These are phyloP conservation scores for carrot (Daucus carota) DNA, from an alignment of 129 eudicot genomes.

Conservation along the genomic window DNA sequence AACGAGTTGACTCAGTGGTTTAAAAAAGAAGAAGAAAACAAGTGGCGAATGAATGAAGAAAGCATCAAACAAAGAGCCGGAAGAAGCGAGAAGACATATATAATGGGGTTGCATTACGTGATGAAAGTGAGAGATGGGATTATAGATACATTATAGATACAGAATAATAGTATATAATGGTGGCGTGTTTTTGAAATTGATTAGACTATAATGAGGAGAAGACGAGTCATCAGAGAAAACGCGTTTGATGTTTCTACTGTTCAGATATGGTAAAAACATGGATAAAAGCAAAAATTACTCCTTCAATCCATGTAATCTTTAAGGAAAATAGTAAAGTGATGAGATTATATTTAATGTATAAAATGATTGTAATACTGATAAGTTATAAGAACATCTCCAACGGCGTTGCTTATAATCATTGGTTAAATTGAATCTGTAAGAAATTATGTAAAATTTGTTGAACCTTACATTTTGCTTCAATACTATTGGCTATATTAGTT, in stretches of 20 bases:
- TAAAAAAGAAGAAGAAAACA: not conserved
- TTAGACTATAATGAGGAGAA: not conserved
- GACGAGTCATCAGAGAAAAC: not conserved
- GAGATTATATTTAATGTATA: too few relatives aligned
- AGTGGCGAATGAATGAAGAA: not conserved
- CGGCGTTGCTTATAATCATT: too few relatives aligned
- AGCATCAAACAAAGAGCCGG: not conserved
- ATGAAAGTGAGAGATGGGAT: not conserved
- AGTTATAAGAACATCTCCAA: too few relatives aligned
- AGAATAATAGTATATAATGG: not conserved
- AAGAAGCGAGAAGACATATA: not conserved
- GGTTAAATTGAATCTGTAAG: too few relatives aligned
- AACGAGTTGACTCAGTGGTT: conserved; percentile 8
- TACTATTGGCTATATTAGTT: too few relatives aligned
- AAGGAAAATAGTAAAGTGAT: too few relatives aligned
- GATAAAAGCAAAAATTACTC: not conserved
- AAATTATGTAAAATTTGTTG: too few relatives aligned
- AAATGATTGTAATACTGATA: too few relatives aligned
- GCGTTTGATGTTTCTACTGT: not conserved
- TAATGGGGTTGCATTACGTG: not conserved
- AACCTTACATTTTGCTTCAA: too few relatives aligned
- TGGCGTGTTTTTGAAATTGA: conserved; percentile 3
- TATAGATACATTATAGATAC: too few relatives aligned
- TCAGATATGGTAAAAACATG: not conserved
- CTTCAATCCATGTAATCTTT: too few relatives aligned